Percentiles rank a stretch among this genome's conserved stretches.
Conservation (phyloP, 1,284 basidiomycete genomes). For the Cryptococcus amylolentus region DNA sequence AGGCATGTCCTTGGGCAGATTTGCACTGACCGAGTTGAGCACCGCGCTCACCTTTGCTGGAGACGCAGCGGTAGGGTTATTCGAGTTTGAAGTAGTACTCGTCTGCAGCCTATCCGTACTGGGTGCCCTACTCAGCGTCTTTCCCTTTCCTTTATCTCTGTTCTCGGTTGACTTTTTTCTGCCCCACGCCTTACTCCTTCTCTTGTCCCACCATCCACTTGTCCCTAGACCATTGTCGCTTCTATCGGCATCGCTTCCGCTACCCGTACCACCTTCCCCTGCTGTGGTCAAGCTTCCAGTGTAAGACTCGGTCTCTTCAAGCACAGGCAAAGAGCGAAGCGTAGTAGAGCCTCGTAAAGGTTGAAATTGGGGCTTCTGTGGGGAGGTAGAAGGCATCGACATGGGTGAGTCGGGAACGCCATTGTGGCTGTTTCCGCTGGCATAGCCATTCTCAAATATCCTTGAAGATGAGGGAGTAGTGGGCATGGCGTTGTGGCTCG, state of each 20-base stretch:
- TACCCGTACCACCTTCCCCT: neutral
- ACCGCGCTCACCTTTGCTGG: neutral
- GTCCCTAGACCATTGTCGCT: constrained; percentile 5
- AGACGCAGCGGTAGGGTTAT: neutral
- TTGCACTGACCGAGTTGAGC: neutral
- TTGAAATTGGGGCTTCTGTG: neutral
- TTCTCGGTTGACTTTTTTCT: constrained; percentile 8
- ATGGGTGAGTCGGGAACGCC: neutral
- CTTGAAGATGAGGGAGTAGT: too few species aligned
- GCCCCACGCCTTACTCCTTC: constrained; percentile 15
- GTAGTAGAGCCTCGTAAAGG: neutral
- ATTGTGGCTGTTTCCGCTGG: neutral
- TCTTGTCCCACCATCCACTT: constrained; percentile 23
- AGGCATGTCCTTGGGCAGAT: constrained; percentile 46
- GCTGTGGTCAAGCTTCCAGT: too few species aligned
- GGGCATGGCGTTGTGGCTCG: too few species aligned
- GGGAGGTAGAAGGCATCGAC: neutral
- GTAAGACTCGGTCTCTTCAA: constrained; percentile 10
- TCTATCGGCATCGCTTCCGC: constrained; percentile 20
- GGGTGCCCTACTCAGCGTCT: neutral
- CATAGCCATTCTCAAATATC: too few species aligned
- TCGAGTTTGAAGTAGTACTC: neutral
- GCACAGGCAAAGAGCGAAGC: constrained; percentile 7
- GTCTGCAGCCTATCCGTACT: neutral
- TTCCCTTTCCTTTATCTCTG: constrained; percentile 5